Percentiles rank a stretch among this genome's conserved stretches.
Conservation (phyloP, 148 eudicot genomes). For the Hydrangea macrophylla region DNA sequence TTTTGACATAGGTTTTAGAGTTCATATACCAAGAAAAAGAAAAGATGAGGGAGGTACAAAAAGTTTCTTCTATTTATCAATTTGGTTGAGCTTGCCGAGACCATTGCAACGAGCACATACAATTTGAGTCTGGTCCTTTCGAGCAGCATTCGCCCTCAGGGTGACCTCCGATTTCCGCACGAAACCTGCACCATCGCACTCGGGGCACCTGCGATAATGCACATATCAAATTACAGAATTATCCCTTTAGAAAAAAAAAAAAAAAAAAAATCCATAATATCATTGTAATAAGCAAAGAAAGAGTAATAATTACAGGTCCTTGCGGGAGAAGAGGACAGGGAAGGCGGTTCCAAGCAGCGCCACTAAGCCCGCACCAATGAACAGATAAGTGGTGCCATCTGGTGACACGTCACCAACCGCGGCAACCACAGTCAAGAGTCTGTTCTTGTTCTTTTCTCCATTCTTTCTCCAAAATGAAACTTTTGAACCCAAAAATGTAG, state of each 20-base stretch:
- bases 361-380: conserved; percentile 17
- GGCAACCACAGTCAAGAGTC: conserved; percentile 12
- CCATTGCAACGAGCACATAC: conserved; percentile 59
- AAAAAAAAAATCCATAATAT: too few species aligned
- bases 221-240: background rate
- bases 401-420: conserved; percentile 71
- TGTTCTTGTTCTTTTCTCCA: conserved; percentile 23
- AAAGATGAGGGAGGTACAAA: too few species aligned
- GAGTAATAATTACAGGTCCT: conserved; percentile 48
- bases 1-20: background rate
- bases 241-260: too few species aligned
- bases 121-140: conserved; percentile 27
- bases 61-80: conserved; percentile 54
- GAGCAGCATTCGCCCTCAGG: conserved; percentile 83
- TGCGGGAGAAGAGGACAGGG: conserved; percentile 52
- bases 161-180: conserved; percentile 61
- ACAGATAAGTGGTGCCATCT: conserved; percentile 44
- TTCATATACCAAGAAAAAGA: background rate
- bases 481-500: conserved; percentile 10
- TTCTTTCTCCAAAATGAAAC: background rate
- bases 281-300: conserved; percentile 15
- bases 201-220: conserved; percentile 70
- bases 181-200: conserved; percentile 88
- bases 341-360: conserved; percentile 25
- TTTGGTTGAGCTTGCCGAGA: conserved; percentile 92